Evolutionary conservation across 176 grass and related monocot species (phyloP).

Genomic region (Carex pumila): DNA sequence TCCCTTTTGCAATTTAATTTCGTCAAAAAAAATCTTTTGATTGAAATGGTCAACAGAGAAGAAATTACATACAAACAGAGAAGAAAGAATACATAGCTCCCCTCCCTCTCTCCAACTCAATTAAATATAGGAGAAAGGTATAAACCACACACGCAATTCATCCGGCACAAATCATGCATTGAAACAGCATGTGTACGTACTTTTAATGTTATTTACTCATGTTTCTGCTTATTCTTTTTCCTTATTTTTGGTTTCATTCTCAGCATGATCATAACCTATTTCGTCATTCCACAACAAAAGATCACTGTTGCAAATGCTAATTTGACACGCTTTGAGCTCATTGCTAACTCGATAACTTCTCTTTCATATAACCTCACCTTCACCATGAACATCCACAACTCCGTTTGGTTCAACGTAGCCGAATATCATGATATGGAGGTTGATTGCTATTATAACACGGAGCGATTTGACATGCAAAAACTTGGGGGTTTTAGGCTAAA

Average conservation of each 20-base stretch:
- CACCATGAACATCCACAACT: constrained; percentile 24
- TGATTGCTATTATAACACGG: constrained; percentile 24
- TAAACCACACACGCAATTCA: too few species aligned
- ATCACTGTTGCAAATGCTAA: constrained; percentile 18
- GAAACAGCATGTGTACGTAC: too few species aligned
- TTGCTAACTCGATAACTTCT: background rate
- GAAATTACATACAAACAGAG: too few species aligned
- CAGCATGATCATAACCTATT: background rate
- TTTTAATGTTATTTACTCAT: too few species aligned
- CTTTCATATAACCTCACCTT: constrained; percentile 34
- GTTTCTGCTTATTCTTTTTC: background rate
- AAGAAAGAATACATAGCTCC: too few species aligned
- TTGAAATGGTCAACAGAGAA: background rate
- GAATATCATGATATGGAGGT: constrained; percentile 25
- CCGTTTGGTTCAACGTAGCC: constrained; percentile 6
- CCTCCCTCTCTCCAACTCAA: too few species aligned
- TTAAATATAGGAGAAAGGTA: too few species aligned
- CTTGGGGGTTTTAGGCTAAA: background rate
- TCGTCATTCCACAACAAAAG: background rate
- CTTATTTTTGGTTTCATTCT: background rate
- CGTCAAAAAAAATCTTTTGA: too few species aligned
- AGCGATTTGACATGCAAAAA: constrained; percentile 27
- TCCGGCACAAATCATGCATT: too few species aligned
- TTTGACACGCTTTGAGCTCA: constrained; percentile 19
- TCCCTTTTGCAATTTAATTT: too few species aligned